Evolutionary conservation across 257 asterid species (phyloP), one percentile per base, ranked within the genome.

Genomic region (Avicennia marina): DNA sequence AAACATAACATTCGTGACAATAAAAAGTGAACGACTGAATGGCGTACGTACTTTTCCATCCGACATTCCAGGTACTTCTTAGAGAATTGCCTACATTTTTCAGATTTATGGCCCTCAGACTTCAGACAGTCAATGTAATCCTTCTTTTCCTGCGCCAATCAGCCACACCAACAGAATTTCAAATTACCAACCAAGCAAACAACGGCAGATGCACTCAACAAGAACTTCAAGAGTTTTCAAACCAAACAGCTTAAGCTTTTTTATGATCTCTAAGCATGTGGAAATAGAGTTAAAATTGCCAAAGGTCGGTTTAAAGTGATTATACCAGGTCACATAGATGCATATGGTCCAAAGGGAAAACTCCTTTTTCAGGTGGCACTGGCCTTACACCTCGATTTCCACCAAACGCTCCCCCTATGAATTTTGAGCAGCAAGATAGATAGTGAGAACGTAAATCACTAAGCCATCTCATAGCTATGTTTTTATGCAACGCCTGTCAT

Each of bases 301-400:
- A 22, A 22, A 0, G 13, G 34, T 11, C 11, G 12, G 15, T 46
- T 49, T 7, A 49, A 52, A 22, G 48, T 22, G 22, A 53, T 24
- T 56, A 6, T 84, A 91, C 96, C 93, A 62, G 62, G 59, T 89
- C 98, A 59, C 98, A 89, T 25, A 83, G 81, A 72, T 82, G 95
- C 95, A 84, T 78, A 67, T 86, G 95, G 58, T 93, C 98, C 75
- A 93, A 79, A 1, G 97, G 98, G 61, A 89, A 93, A 20, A 86
- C 95, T 58, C 98, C 97, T 55, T 93, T 93, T 57, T 93, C 97
- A 0, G 96, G 97, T 12, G 97, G 98, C 58, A 93, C 91, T 0
- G 97, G 94, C 33, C 95, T 83, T n/a, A 76, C 72, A 66, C 98
- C 96, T 86, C 98, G 73, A 62, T 89, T 93, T 56, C 98, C 97